phyloP scores from a whole-genome alignment of 2,329 filamentous ascomycete genomes.

The Alternaria sp. region DNA sequence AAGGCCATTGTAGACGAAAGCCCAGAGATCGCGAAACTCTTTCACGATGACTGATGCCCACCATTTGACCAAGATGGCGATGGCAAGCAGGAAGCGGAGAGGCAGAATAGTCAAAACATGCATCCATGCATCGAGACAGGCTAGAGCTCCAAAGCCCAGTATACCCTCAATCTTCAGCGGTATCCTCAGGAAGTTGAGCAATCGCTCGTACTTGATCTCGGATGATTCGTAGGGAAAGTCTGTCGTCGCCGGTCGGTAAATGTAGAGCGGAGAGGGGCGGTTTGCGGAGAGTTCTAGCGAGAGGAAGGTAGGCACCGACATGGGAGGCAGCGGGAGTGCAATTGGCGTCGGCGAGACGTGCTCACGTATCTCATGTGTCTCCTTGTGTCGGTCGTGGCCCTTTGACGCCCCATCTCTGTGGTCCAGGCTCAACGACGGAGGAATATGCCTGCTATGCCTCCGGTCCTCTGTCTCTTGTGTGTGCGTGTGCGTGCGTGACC shows the following conservation, averaged over 20 bases:
- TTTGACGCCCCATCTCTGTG: constrained; percentile 43
- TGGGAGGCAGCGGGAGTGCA: constrained; percentile 66
- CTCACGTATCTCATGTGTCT: constrained; percentile 31
- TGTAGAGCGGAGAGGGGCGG: constrained; percentile 68
- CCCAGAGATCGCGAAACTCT: constrained; percentile 74
- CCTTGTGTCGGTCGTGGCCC: constrained; percentile 41
- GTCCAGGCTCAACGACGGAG: constrained; percentile 48
- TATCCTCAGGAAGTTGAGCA: constrained; percentile 86
- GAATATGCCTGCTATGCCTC: constrained; percentile 31
- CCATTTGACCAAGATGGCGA: constrained; percentile 78
- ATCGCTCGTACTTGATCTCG: constrained; percentile 86
- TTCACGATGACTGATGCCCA: constrained; percentile 76
- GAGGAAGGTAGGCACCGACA: constrained; percentile 71
- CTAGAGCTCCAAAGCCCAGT: constrained; percentile 85
- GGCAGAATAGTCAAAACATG: constrained; percentile 97
- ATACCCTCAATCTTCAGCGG: constrained; percentile 84
- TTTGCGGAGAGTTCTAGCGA: constrained; percentile 70
- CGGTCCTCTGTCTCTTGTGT: constrained; percentile 36
- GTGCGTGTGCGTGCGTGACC: constrained; percentile 29
- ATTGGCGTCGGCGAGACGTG: constrained; percentile 54
- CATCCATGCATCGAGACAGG: constrained; percentile 94
- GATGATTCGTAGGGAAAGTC: constrained; percentile 89
- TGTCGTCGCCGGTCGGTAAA: constrained; percentile 63
- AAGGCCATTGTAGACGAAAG: constrained; percentile 80
- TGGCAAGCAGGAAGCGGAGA: constrained; percentile 82